A percentile compares a stretch with the other conserved stretches of the same genome.
Evolutionary conservation across 306 rosid species (phyloP).

Genomic region (Rosa lucieae): DNA sequence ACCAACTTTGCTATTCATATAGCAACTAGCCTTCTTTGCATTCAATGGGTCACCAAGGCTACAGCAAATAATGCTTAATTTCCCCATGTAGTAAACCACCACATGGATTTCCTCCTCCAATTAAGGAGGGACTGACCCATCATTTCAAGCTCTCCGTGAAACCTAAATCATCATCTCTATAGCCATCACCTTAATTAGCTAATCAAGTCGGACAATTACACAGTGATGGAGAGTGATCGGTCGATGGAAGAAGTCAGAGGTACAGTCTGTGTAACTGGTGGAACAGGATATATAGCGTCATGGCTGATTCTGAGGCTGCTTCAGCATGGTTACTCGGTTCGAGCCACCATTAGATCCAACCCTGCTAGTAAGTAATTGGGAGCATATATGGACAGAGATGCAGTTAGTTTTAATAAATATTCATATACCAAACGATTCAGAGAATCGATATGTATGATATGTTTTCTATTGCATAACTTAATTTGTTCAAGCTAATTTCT

Average conservation of each 20-base stretch:
- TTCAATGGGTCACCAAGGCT: too few relatives aligned
- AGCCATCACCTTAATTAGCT: background rate
- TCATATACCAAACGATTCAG: background rate
- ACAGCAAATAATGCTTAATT: too few relatives aligned
- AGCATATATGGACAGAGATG: background rate
- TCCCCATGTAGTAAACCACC: too few relatives aligned
- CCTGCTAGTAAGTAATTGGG: constrained; percentile 21
- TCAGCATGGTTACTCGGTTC: constrained; percentile 46
- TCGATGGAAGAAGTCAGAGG: constrained; percentile 40
- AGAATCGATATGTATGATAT: background rate
- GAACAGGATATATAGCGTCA: constrained; percentile 55
- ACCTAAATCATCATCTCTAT: background rate
- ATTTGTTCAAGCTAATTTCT: background rate
- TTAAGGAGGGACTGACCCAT: too few relatives aligned
- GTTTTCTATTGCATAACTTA: background rate
- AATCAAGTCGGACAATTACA: background rate
- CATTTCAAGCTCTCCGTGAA: background rate
- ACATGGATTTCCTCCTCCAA: too few relatives aligned
- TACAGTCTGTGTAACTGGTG: constrained; percentile 63
- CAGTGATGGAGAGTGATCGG: background rate
- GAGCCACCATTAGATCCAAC: constrained; percentile 47
- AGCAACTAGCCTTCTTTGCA: too few relatives aligned
- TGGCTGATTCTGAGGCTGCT: constrained; percentile 67
- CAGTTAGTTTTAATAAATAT: background rate
- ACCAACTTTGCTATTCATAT: too few relatives aligned